phyloP scores from a whole-genome alignment of 495 filamentous ascomycete species.

The Penicillium cataractarum region DNA sequence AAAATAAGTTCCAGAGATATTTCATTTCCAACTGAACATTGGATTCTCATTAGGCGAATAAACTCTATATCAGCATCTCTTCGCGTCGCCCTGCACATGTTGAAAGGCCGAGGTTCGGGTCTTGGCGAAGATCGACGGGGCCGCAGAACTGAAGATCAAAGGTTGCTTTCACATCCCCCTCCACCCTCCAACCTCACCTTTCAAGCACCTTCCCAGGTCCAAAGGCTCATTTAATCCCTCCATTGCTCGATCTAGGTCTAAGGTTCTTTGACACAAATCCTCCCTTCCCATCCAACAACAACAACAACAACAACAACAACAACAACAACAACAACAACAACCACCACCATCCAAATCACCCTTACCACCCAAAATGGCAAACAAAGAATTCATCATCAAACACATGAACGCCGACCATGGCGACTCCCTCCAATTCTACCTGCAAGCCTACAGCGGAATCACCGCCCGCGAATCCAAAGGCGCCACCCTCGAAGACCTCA shows the following conservation, averaged over 20 bases:
- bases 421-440: conserved; percentile 66
- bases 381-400: conserved; percentile 65
- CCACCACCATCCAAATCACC: too few species aligned
- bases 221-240: neutral
- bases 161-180: neutral
- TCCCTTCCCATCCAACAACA: neutral
- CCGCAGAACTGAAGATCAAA: neutral
- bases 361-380: conserved; percentile 30
- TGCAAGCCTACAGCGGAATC: conserved; percentile 60
- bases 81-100: neutral
- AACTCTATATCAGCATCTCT: neutral
- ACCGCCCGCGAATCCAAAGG: conserved; percentile 49
- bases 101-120: conserved; percentile 24
- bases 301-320: neutral
- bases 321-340: too few species aligned
- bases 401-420: conserved; percentile 84
- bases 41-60: neutral
- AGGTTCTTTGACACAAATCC: neutral
- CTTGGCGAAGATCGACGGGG: conserved; percentile 23
- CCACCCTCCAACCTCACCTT: neutral
- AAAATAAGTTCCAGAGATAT: neutral
- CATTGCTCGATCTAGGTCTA: neutral
- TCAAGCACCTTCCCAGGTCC: neutral
- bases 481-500: conserved; percentile 63
- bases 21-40: neutral